Base-by-base conservation (phyloP, 208 protist species). In the Trypanosomatidae sp. region DNA sequence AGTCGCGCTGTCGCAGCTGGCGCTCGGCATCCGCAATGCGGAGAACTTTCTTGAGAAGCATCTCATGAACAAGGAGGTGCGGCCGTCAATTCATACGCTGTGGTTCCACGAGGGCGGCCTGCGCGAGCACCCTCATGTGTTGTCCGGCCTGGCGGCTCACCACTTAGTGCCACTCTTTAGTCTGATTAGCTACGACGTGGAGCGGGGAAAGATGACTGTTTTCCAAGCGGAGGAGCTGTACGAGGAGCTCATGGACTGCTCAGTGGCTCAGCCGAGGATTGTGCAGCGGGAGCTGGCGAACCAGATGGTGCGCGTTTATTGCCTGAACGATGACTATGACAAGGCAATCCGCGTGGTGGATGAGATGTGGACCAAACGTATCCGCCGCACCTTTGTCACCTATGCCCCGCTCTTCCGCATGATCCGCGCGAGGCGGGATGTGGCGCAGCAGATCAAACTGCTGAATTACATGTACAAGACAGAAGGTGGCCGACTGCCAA, bases 121-220 rank as follows among this genome's bases (percentile, higher is more conserved):
- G 44, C 80, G 90, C 41, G 49, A 87, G n/a, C 75, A 92, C 64
- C 79, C 86, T 73, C 88, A 97, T 79, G 83, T 97, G 71, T 81
- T 97, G 28, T 88, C 88, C 30, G 85, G 68, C 46, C 81, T 97
- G 33, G 86, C 73, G 0, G 88, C 93, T 10, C 91, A 97, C 71
- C 93, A 97, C 71, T 82, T 97, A 13, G 93, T 97, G n/a, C 93
- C 93, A 0, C 83, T 97, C 13, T 95, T 95, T 74, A 95, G 90
- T 67, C 68, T 97, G 1, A 71, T 95, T 30, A 89, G 87, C 73
- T 94, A 95, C 80, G 93, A 97, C 77, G 84, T 97, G 36, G 91
- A 97, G 78, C 72, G 85, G 1, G 89, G 90, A 0, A 91, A 90
- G 77, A 97, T 97, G 91, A 89, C 86, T 10, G 50, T 85, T 15